phyloP scores from a whole-genome alignment of 2,329 filamentous ascomycete genomes.

The Colletotrichum costaricense region DNA sequence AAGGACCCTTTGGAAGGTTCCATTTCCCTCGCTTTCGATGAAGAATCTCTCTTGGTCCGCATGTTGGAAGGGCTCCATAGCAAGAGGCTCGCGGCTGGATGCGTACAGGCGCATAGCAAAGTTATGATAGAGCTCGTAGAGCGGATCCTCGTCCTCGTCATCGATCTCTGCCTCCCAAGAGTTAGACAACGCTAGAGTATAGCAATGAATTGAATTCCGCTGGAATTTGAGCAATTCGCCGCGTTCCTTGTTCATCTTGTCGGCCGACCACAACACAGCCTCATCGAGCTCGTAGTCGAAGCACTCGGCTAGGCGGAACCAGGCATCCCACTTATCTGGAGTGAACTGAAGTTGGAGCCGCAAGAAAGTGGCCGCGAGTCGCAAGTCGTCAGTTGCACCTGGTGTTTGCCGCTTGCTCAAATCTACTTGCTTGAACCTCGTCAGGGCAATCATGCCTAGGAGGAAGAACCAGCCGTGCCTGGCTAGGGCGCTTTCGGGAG shows the following conservation, averaged over 20 bases:
- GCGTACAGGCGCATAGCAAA: slow-evolving; percentile 72
- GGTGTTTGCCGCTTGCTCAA: slow-evolving; percentile 80
- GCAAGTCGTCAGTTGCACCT: slow-evolving; percentile 84
- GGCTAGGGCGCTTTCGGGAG: slow-evolving; percentile 77
- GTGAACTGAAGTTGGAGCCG: slow-evolving; percentile 86
- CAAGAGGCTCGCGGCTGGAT: slow-evolving; percentile 71
- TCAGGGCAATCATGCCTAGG: slow-evolving; percentile 87
- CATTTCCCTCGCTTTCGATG: slow-evolving; percentile 60
- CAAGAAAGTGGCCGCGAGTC: slow-evolving; percentile 83
- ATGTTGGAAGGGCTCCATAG: slow-evolving; percentile 71
- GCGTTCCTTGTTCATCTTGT: slow-evolving; percentile 89
- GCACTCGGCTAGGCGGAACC: slow-evolving; percentile 88
- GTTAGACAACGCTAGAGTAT: slow-evolving; percentile 70
- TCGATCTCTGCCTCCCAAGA: slow-evolving; percentile 58
- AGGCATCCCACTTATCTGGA: slow-evolving; percentile 86
- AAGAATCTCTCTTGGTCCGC: slow-evolving; percentile 68
- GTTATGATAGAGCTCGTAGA: slow-evolving; percentile 69
- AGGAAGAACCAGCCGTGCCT: slow-evolving; percentile 93
- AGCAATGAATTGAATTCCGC: slow-evolving; percentile 85
- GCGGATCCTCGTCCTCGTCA: slow-evolving; percentile 60
- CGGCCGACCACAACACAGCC: slow-evolving; percentile 86
- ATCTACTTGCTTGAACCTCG: slow-evolving; percentile 80
- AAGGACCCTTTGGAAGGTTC: slow-evolving; percentile 63
- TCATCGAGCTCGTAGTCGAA: slow-evolving; percentile 92
- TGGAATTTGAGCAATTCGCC: slow-evolving; percentile 80